These are phyloP conservation scores for Lepiota venenata DNA, from an alignment of 768 basidiomycete species.

Conservation along the genomic window DNA sequence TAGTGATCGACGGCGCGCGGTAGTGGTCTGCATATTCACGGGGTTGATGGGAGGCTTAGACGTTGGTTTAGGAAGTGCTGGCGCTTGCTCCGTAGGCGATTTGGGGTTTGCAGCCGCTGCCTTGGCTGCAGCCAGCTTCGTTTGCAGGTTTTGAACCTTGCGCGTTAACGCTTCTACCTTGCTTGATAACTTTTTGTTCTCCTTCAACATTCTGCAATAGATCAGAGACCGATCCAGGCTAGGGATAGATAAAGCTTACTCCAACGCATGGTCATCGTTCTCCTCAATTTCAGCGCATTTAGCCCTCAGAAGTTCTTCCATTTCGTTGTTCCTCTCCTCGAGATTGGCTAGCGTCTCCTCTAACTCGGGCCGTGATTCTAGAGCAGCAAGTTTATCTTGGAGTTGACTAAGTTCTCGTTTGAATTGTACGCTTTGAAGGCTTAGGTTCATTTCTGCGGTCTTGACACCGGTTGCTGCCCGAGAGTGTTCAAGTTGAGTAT, in stretches of 20 bases:
- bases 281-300: slow-evolving; percentile 82
- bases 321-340: slow-evolving; percentile 67
- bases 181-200: slow-evolving; percentile 69
- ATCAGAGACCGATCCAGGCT: slow-evolving; percentile 9
- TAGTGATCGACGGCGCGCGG: slow-evolving; percentile 26
- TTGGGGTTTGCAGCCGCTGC: slow-evolving; percentile 20
- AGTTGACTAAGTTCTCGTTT: slow-evolving; percentile 60
- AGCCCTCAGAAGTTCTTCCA: slow-evolving; percentile 66
- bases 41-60: slow-evolving; percentile 12
- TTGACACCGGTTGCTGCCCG: slow-evolving; percentile 56
- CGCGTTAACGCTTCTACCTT: slow-evolving; percentile 72
- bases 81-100: background rate
- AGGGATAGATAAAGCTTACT: slow-evolving; percentile 43
- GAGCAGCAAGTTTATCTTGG: slow-evolving; percentile 49
- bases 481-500: slow-evolving; percentile 40
- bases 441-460: slow-evolving; percentile 62
- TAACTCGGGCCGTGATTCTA: slow-evolving; percentile 53
- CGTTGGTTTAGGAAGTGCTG: slow-evolving; percentile 9
- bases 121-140: slow-evolving; percentile 57
- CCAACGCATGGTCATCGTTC: slow-evolving; percentile 77
- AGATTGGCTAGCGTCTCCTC: slow-evolving; percentile 54
- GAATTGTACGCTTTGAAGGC: slow-evolving; percentile 62
- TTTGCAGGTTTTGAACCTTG: slow-evolving; percentile 70
- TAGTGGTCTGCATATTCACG: slow-evolving; percentile 7
- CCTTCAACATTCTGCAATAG: slow-evolving; percentile 61